Evolutionary conservation across 495 filamentous ascomycete species (phyloP).

Genomic region (Aspergillus indologenus): DNA sequence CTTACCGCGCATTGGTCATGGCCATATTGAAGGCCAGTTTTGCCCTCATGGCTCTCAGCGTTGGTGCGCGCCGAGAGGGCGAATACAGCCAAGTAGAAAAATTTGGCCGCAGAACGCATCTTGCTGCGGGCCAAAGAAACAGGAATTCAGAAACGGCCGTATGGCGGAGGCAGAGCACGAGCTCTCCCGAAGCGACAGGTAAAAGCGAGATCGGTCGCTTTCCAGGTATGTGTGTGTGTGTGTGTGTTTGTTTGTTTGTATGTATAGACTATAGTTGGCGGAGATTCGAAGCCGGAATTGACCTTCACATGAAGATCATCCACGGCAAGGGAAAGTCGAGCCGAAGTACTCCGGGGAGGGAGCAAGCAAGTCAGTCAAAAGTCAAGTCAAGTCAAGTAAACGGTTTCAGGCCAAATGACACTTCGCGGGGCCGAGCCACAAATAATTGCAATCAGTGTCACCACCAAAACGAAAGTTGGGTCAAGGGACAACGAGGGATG

Average conservation of each 20-base stretch:
- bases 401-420: neutral
- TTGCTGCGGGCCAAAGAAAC: slow-evolving; percentile 8
- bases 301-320: slow-evolving; percentile 18
- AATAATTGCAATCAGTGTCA: neutral
- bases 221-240: no score
- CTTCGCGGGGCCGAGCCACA: neutral
- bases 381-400: no score
- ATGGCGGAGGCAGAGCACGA: neutral
- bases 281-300: neutral
- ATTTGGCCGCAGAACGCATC: slow-evolving; percentile 65
- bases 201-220: neutral
- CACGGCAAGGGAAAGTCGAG: slow-evolving; percentile 6
- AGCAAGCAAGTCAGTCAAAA: neutral
- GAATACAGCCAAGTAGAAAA: slow-evolving; percentile 77
- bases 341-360: neutral
- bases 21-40: slow-evolving; percentile 7
- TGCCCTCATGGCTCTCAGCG: slow-evolving; percentile 30
- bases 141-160: neutral
- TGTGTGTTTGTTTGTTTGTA: no score
- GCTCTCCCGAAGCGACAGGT: neutral
- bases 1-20: slow-evolving; percentile 65
- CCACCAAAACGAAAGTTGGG: neutral
- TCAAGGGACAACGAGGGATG: slow-evolving; percentile 10
- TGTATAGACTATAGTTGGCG: neutral
- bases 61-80: slow-evolving; percentile 58